Conservation (phyloP, 139 green algal species). For the Pseudopediastrum boryanum region DNA sequence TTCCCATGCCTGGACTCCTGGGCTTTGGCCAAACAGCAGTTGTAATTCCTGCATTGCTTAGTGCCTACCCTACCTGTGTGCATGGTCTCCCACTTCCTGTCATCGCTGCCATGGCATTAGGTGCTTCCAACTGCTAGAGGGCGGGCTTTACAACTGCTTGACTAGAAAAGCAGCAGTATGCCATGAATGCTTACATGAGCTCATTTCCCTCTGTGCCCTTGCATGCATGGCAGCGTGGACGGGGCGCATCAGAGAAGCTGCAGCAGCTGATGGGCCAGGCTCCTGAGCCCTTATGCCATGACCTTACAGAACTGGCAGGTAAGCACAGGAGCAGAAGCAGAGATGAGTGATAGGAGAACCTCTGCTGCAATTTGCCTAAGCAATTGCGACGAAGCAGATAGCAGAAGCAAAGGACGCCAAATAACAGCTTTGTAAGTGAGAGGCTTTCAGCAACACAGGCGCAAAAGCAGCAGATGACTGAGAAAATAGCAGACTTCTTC, state of each 20-base stretch:
- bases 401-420: background rate
- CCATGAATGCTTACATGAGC: background rate
- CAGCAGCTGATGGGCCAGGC: constrained; percentile 1
- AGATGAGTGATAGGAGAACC: background rate
- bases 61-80: too few relatives aligned
- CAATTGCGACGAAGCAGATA: background rate
- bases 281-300: constrained; percentile 45
- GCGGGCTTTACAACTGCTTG: too few relatives aligned
- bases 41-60: too few relatives aligned
- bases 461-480: background rate
- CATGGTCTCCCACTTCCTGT: too few relatives aligned
- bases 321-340: background rate
- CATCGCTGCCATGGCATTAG: too few relatives aligned
- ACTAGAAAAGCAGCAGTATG: background rate
- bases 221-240: constrained; percentile 16
- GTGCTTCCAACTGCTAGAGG: too few relatives aligned
- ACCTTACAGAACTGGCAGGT: constrained; percentile 88
- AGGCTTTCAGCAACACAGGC: background rate
- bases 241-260: background rate
- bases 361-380: background rate
- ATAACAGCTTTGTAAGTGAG: background rate
- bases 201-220: background rate
- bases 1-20: background rate
- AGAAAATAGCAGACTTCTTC: background rate
- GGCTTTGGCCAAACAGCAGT: background rate